Conservation (phyloP, 257 asterid species). For the Solanum acaule region DNA sequence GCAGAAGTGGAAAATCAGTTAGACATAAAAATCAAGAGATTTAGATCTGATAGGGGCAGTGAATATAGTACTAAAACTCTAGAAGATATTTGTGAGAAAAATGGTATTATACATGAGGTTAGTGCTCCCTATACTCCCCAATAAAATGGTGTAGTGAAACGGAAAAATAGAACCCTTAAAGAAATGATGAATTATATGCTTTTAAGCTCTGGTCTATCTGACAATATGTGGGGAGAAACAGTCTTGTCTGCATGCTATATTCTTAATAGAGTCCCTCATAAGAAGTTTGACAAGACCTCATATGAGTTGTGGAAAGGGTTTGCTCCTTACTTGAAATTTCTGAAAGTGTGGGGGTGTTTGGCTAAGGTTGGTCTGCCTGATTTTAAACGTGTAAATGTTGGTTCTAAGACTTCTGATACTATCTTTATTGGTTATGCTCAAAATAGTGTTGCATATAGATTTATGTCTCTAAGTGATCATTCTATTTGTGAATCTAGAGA, state of each 20-base stretch:
- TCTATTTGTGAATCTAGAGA: too few relatives aligned
- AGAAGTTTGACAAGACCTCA: not conserved
- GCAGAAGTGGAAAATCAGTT: too few relatives aligned
- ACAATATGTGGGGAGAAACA: not conserved
- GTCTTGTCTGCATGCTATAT: not conserved
- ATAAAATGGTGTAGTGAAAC: not conserved
- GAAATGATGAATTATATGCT: not conserved
- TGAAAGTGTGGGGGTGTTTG: too few relatives aligned
- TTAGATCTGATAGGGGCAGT: too few relatives aligned
- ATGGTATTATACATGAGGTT: not conserved
- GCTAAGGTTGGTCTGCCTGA: too few relatives aligned
- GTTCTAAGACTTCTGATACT: too few relatives aligned
- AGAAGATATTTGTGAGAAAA: not conserved
- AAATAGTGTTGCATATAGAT: too few relatives aligned
- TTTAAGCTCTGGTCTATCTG: too few relatives aligned
- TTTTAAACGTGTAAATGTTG: too few relatives aligned
- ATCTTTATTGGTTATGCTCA: too few relatives aligned
- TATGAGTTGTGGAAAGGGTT: not conserved
- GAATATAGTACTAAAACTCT: not conserved
- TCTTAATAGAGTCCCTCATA: not conserved
- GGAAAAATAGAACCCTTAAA: not conserved
- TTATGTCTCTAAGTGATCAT: too few relatives aligned
- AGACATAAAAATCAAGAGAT: not conserved
- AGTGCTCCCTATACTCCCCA: not conserved
- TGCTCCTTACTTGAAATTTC: too few relatives aligned